Evolutionary conservation across 768 basidiomycete genomes (phyloP).

Genomic region (Gymnopilus junonius): DNA sequence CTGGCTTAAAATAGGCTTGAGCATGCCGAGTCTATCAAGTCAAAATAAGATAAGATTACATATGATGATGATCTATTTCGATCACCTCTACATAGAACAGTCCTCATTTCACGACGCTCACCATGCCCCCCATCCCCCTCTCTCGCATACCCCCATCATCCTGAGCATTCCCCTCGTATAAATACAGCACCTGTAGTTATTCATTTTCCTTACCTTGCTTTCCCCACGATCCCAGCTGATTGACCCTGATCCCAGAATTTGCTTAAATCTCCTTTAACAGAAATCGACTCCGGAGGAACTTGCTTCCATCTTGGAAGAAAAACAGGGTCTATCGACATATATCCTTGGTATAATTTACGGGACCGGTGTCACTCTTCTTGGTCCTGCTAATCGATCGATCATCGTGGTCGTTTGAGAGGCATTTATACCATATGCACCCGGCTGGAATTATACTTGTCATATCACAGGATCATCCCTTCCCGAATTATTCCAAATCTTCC

Average conservation of each 20-base stretch:
- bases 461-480: conserved; percentile 15
- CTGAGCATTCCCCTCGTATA: conserved; percentile 12
- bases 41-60: conserved; percentile 16
- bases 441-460: conserved; percentile 10
- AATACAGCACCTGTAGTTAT: conserved; percentile 12
- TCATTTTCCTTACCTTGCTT: neutral
- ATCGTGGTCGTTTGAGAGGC: conserved; percentile 14
- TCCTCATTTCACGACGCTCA: conserved; percentile 23
- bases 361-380: conserved; percentile 3
- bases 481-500: conserved; percentile 4
- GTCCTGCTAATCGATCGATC: conserved; percentile 19
- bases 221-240: conserved; percentile 26
- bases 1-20: conserved; percentile 8
- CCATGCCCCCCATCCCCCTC: conserved; percentile 24
- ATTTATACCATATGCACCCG: conserved; percentile 18
- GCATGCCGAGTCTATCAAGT: conserved; percentile 7
- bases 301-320: conserved; percentile 9
- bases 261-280: conserved; percentile 9
- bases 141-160: conserved; percentile 25
- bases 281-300: conserved; percentile 10
- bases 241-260: conserved; percentile 27
- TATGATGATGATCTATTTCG: conserved; percentile 8
- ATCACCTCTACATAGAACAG: conserved; percentile 10
- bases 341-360: neutral
- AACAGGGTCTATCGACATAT: neutral